Evolutionary conservation across 2,329 filamentous ascomycete genomes (phyloP).

Genomic region (Phoma herbarum): DNA sequence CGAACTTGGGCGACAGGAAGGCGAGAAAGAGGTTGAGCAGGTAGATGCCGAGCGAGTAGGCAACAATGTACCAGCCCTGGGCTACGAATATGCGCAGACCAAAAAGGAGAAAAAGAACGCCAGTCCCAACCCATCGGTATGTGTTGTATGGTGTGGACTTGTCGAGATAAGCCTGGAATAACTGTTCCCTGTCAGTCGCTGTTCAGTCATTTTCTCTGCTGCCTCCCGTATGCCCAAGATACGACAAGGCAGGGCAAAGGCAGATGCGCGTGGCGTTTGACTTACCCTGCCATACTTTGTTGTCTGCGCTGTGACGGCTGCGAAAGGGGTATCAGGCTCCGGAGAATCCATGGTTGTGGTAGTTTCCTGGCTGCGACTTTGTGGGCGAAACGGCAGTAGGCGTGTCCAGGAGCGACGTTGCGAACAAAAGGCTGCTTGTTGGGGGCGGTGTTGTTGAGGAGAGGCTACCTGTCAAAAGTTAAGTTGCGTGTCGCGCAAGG

Average conservation of each 20-base stretch:
- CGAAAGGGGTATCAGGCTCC: conserved; percentile 93
- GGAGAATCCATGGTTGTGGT: conserved; percentile 75
- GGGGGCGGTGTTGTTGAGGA: conserved; percentile 32
- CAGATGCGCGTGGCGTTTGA: conserved; percentile 33
- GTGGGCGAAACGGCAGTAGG: conserved; percentile 2
- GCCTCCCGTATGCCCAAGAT: conserved; percentile 1
- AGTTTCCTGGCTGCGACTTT: not conserved
- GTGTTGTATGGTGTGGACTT: conserved; percentile 87
- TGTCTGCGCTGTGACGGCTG: conserved; percentile 86
- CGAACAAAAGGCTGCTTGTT: conserved; percentile 9
- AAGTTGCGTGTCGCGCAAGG: conserved; percentile 18
- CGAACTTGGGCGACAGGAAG: conserved; percentile 98
- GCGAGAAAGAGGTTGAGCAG: conserved; percentile 98
- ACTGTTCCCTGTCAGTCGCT: conserved; percentile 60
- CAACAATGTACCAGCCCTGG: conserved; percentile 99
- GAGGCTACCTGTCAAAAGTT: conserved; percentile 39
- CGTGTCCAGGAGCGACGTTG: conserved; percentile 1
- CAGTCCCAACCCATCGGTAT: conserved; percentile 93
- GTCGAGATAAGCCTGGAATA: conserved; percentile 94
- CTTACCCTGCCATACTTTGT: conserved; percentile 75
- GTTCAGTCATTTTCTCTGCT: not conserved
- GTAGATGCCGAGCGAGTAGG: conserved; percentile 98
- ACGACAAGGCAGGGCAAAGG: not conserved
- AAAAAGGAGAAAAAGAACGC: conserved; percentile 77
- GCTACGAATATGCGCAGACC: conserved; percentile 88